Evolutionary conservation across 1,139 yeast genomes (phyloP).

Genomic region (Scheffersomyces illinoinensis): DNA sequence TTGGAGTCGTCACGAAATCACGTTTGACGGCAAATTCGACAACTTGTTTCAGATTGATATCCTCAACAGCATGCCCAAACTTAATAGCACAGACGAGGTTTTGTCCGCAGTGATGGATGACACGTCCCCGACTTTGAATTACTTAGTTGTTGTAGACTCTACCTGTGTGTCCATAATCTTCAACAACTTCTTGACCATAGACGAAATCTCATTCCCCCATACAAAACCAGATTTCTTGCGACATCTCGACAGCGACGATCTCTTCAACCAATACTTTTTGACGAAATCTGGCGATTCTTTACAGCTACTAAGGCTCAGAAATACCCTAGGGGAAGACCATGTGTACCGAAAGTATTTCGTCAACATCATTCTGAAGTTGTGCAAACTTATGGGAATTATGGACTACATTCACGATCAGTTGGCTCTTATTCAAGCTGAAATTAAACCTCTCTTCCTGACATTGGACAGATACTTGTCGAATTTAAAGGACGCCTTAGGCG

Average conservation of each 20-base stretch:
- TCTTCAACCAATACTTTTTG: slow-evolving; percentile 35
- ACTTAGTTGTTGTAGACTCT: slow-evolving; percentile 28
- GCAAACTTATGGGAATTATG: slow-evolving; percentile 31
- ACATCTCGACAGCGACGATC: slow-evolving; percentile 19
- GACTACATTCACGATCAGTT: slow-evolving; percentile 42
- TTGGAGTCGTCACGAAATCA: slow-evolving; percentile 19
- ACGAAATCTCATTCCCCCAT: slow-evolving; percentile 18
- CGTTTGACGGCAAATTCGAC: slow-evolving; percentile 6
- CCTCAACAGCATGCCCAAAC: slow-evolving; percentile 28
- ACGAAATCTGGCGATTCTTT: slow-evolving; percentile 10
- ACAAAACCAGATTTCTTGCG: slow-evolving; percentile 11
- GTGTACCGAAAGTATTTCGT: slow-evolving; percentile 15
- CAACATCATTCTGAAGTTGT: slow-evolving; percentile 25
- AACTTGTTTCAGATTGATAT: slow-evolving; percentile 27
- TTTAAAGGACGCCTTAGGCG: slow-evolving; percentile 22
- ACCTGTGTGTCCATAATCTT: slow-evolving; percentile 27
- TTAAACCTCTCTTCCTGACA: slow-evolving; percentile 42
- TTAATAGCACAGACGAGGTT: slow-evolving; percentile 12
- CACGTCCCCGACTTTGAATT: slow-evolving; percentile 18
- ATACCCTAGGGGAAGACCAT: slow-evolving; percentile 1
- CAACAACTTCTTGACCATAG: slow-evolving; percentile 32
- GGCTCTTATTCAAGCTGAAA: slow-evolving; percentile 32
- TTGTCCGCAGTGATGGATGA: slow-evolving; percentile 5
- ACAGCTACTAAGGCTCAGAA: not conserved
- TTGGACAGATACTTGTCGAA: slow-evolving; percentile 38